Evolutionary conservation across 441 rosid species (phyloP), one percentile per base, ranked within the genome.

Genomic region (Omphalea diandra): DNA sequence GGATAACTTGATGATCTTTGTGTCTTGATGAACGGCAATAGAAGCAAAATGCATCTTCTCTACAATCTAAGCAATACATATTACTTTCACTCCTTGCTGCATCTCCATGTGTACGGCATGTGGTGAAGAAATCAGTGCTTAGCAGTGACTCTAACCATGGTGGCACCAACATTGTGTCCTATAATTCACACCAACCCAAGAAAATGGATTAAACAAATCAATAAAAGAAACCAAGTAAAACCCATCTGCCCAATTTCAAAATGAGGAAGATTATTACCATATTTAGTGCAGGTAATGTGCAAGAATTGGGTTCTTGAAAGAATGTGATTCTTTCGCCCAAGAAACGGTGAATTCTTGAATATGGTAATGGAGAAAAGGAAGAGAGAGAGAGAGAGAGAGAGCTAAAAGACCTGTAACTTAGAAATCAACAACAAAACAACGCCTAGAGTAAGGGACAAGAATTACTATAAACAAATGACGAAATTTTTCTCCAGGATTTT

Each of bases 11-110:
- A 80, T 91, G 97, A 75, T 87, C 93, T 70, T 78, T 86, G 79
- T 91, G 95, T 63, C 76, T 77, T 6, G 88, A 83, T 31, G 85
- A 84, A n/a, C 95, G 88, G 80, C 93, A 91, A 62, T 84, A 87
- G 70, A 81, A 87, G 74, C 91, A 91, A 77, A 91, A 89, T 36
- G 94, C 84, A 22, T 82, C 83, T 2, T 70, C 76, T 18, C 58
- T 61, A 43, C 97, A 90, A 44, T 86, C 97, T 55, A 90, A 71
- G 63, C 93, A 90, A 69, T 81, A 90, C 79, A 83, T 82, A 64
- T 88, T 90, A 67, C 90, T 83, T 79, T 90, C 97, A 38, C 86
- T 81, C 61, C 90, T 79, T 1, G 85, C 81, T 9, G 85, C 82
- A 60, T 81, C 84, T 15, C 80, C 77, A 65, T 90, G 97, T 20